Base-by-base conservation (phyloP, 345 rosid species). In the Atalantia buxifolia region DNA sequence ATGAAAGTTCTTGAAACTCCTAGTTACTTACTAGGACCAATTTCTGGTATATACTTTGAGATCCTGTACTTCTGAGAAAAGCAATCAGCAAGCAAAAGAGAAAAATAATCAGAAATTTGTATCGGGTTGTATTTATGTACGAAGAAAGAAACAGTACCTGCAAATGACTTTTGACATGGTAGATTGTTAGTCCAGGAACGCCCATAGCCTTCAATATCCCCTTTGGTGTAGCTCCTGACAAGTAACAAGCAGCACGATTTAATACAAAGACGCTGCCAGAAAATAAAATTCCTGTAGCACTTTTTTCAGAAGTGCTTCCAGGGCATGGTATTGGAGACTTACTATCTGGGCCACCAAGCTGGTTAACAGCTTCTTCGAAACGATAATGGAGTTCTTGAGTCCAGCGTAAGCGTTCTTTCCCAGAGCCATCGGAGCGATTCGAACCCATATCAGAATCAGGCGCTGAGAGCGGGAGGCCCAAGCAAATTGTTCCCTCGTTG, bases 121-220 rank as follows among this genome's bases (percentile, higher is more conserved):
- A 12, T 18, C 21, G 68, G 1, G 4, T 9, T 19, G 18, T 38
- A 24, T 38, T 16, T 9, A 6, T 45, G 21, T 16, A 35, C 4
- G 35, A 64, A 74, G 27, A 75, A 30, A 64, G 56, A 74, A 28
- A 69, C 66, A 76, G 22, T 8, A 89, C 95, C 92, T 91, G 93
- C 75, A 92, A 78, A 72, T 92, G 93, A 84, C 93, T 92, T 82
- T 92, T 92, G 84, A 92, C 88, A 82, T 92, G 91, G 81, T 84
- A 92, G 74, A 92, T 90, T 14, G 89, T 87, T 45, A 92, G 83
- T 61, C 88, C 90, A 36, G 71, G 80, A 28, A 83, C 63, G 71
- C 60, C 70, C 93, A 90, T 89, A 69, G 88, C 84, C 85, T 79
- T 92, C 80, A 90, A 78, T 31, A 92, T 85, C 24, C 93, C 92